Evolutionary conservation across 2,329 filamentous ascomycete genomes (phyloP), one percentile per base, ranked within the genome.

Genomic region (Ophiostoma populinum): DNA sequence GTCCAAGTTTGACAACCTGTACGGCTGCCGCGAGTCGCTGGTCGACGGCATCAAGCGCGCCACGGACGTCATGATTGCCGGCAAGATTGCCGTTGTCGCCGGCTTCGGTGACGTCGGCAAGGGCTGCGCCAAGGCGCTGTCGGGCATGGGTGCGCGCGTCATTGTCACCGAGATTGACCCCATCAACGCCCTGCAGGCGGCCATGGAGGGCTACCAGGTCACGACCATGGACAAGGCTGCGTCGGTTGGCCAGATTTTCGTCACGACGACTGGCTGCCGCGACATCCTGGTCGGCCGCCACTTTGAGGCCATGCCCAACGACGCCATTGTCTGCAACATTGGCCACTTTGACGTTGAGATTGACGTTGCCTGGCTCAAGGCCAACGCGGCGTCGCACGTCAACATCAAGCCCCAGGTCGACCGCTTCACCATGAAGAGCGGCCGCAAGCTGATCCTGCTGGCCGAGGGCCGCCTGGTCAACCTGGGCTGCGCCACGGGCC

Each of bases 391-490:
- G 62, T 85, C 78, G 54, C 80, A 87, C 47, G 79, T 87, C 70
- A 93, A 90, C 77, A 94, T 98, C 75, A 98, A 98, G 79, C 87
- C 90, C 55, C 90, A 98, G 70, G 90, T 98, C 53, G 90, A 98
- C 74, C 85, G 90, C 59, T 98, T 76, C 80, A 67, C 80, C 51
- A 90, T 98, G 81, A 67, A 79, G 60, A 90, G 59, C 64, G 90
- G 90, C 64, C 78, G 81, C 53, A 79, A 95, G 74, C 86, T 98
- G 71, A 92, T 98, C 64, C 85, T 98, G 53, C 76, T 98, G 46
- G 90, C 90, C 45, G 90, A 95, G 70, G 90, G 90, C 51, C 87
- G 90, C 70, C 80, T 98, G 47, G 90, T 98, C 67, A 98, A 98
- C 79, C 72, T 98, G 51, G 90, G 90, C 62, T 98, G 90, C 64